Evolutionary conservation across 805 yeast genomes (phyloP), one percentile per base, ranked within the genome.

Genomic region (Sungouiozyma intestinalis): DNA sequence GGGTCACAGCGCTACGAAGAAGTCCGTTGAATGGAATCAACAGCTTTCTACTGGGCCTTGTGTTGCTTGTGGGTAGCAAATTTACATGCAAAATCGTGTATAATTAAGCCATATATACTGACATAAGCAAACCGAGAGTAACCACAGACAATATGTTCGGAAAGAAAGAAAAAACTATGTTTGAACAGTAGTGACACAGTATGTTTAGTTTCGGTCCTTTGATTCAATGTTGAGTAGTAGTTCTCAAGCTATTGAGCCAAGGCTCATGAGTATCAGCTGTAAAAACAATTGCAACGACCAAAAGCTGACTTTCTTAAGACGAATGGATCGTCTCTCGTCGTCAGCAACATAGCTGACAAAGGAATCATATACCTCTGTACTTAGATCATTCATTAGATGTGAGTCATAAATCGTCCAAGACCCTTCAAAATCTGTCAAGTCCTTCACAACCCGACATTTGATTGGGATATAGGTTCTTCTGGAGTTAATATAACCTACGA

Each of bases 351-450:
- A 88, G 36, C 79, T 74, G 2, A 81, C 95, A 63, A 92, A 86
- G 15, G 92, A 87, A 50, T 86, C 87, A 62, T 90, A 90, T 4
- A 90, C 92, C 50, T 85, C 94, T 24, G 79, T 79, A 21, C 92
- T 81, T 40, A 92, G 70, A 56, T 90, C 97, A 56, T 84, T 92
- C 95, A 90, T 86, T 45, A 92, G 67, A 40, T 81, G 68, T 20
- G 92, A 81, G 58, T 92, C 98, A 61, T 87, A 92, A 2, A 86
- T 71, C 1, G 98, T 90, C 98, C 98, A 92, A 6, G 95, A 77
- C 0, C 98, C 98, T 53, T 85, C 87, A 59, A 92, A 92, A 55
- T 92, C 98, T 20, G 70, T 67, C 17, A 87, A 63, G 36, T 76
- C 73, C 57, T 92, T 92, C 29, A 81, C 81, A 7, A 92, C 78